A percentile compares a stretch with the other conserved stretches of the same genome.
These are phyloP conservation scores for Linnemannia elongata DNA, from an alignment of 192 early-diverging fungal genomes.

Conservation along the genomic window DNA sequence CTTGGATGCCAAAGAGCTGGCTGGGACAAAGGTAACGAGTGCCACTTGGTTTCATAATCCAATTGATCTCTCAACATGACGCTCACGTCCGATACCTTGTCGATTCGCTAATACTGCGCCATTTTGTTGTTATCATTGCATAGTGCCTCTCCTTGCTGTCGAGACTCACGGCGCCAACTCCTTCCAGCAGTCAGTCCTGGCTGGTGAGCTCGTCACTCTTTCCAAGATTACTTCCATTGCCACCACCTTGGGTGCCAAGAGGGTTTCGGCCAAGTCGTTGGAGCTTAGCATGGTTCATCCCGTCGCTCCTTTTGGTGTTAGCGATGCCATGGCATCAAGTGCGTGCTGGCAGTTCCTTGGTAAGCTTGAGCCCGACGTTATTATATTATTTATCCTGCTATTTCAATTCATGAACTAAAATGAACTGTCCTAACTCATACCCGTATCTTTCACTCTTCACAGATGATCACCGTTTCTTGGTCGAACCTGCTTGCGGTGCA, in stretches of 20 bases:
- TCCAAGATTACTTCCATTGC: slow-evolving; percentile 64
- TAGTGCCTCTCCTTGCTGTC: slow-evolving; percentile 78
- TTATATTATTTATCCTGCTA: slow-evolving; percentile 5
- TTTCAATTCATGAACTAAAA: neutral
- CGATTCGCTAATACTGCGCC: neutral
- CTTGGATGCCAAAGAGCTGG: slow-evolving; percentile 69
- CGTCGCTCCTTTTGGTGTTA: slow-evolving; percentile 68
- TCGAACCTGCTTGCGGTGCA: slow-evolving; percentile 75
- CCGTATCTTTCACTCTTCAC: slow-evolving; percentile 36
- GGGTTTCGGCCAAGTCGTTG: slow-evolving; percentile 57
- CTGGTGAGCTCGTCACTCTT: slow-evolving; percentile 62
- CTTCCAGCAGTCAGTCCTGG: slow-evolving; percentile 74
- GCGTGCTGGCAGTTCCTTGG: slow-evolving; percentile 69
- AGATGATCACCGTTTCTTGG: slow-evolving; percentile 71
- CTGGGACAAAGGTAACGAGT: slow-evolving; percentile 64
- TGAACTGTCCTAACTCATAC: slow-evolving; percentile 17
- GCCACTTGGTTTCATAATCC: neutral
- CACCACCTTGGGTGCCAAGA: slow-evolving; percentile 59
- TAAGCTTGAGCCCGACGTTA: slow-evolving; percentile 44
- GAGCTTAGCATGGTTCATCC: slow-evolving; percentile 65
- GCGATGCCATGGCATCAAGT: slow-evolving; percentile 69
- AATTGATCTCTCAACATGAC: neutral
- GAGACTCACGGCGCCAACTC: slow-evolving; percentile 82
- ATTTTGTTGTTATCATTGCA: neutral
- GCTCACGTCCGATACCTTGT: neutral